Percentiles rank a stretch among this genome's conserved stretches.
Evolutionary conservation across 208 protist genomes (phyloP).

Genomic region (Acanthamoeba castellanii): DNA sequence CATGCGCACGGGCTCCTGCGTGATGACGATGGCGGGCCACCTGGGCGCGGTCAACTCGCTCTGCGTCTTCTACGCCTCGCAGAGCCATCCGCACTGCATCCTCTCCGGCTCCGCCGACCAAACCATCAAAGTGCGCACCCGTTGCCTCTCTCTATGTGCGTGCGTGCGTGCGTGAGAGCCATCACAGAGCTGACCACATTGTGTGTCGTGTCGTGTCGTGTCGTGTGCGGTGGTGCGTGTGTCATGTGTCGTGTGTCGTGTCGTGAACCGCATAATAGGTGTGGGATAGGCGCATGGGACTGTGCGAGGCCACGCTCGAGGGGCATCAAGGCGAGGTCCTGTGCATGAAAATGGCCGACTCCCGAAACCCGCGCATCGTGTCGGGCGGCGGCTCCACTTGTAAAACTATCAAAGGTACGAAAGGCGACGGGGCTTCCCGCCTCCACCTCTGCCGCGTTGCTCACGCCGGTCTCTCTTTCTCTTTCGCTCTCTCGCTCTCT

Average conservation of each 20-base stretch:
- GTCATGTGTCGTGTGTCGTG: too few relatives aligned
- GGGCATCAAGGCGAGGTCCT: constrained; percentile 54
- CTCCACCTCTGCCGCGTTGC: neutral
- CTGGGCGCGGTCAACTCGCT: constrained; percentile 55
- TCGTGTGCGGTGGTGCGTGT: too few relatives aligned
- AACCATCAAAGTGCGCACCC: constrained; percentile 23
- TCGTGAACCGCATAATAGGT: neutral
- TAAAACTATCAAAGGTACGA: constrained; percentile 61
- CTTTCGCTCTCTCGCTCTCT: neutral
- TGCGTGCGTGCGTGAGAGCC: too few relatives aligned
- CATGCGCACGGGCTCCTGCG: constrained; percentile 27
- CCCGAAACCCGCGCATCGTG: constrained; percentile 33
- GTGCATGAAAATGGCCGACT: constrained; percentile 39
- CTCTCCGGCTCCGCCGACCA: constrained; percentile 53
- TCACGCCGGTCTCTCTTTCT: too few relatives aligned
- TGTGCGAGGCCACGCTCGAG: constrained; percentile 19
- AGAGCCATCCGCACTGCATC: neutral
- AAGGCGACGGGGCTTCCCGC: neutral
- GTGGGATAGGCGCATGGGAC: constrained; percentile 10
- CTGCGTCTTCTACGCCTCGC: neutral
- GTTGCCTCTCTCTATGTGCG: neutral
- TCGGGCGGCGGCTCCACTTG: constrained; percentile 43
- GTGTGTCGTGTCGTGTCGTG: too few relatives aligned
- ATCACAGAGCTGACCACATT: neutral
- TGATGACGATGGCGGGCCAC: constrained; percentile 57